Base-by-base conservation (phyloP, 805 yeast genomes). In the Lachancea mirantina region DNA sequence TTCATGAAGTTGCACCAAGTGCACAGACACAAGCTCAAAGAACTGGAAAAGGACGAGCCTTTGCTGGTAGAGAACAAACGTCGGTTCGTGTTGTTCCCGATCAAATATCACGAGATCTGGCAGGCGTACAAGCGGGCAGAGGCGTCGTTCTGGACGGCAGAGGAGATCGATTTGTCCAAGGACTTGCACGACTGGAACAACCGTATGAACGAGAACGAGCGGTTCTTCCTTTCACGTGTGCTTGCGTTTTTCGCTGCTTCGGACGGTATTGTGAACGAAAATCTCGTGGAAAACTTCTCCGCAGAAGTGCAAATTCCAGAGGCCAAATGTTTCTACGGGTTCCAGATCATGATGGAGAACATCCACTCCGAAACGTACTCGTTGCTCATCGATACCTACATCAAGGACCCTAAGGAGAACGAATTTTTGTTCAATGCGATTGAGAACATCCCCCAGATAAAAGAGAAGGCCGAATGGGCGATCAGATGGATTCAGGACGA, bases 331-430 rank as follows among this genome's bases (percentile, higher is more conserved):
- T 92, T 89, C 72, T 89, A 89, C 62, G 98, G 98, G 29, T 89
- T 92, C 84, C 98, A 89, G 70, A 92, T 89, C 64, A 88, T 88
- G 97, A 92, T 92, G 89, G 98, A 89, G 69, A 89, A 92, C 72
- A 92, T 89, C 57, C 98, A 89, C 65, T 80, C 96, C 15, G 98
- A 89, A 69, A 92, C 96, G 28, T 89, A 89, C 68, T 89, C 97
- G 6, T 68, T 92, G 47, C 75, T 92, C 58, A 85, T 89, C 49
- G 98, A 89, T 61, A 77, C 96, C 22, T 89, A 89, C 65, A 83
- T 89, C 64, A 88, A 88, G 69, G 98, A 89, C 67, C 89, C 95
- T 49, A 78, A 83, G 65, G 96, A 89, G 70, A 72, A 89, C 41
- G 84, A 82, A 43, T 84, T 72, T 64, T 70, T 92, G 61, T 84